Evolutionary conservation across 352 stramenopile species (phyloP).

Genomic region (Globisporangium canariense): DNA sequence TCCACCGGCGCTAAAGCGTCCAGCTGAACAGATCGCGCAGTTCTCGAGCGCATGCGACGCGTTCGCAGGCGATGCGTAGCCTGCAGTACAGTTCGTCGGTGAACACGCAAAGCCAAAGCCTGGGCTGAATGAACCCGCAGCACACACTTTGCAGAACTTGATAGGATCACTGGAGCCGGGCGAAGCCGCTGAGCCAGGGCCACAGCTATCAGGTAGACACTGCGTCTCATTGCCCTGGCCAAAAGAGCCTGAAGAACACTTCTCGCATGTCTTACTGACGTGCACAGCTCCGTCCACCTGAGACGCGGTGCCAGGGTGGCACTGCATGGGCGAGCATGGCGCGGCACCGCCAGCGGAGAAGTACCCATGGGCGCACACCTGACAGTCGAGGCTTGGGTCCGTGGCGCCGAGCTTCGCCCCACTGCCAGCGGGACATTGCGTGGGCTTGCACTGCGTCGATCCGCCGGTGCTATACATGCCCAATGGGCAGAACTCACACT

Average conservation of each 20-base stretch:
- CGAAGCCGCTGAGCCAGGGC: conserved; percentile 24
- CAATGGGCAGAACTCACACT: conserved; percentile 34
- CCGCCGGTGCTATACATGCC: conserved; percentile 37
- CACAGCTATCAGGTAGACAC: conserved; percentile 28
- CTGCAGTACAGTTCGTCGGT: conserved; percentile 23
- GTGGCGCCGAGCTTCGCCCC: conserved; percentile 27
- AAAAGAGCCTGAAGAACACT: conserved; percentile 31
- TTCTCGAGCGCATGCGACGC: conserved; percentile 26
- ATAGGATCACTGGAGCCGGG: conserved; percentile 26
- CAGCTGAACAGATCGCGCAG: conserved; percentile 27
- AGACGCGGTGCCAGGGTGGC: conserved; percentile 27
- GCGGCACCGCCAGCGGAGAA: conserved; percentile 34
- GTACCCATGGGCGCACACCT: conserved; percentile 27
- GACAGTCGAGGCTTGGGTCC: conserved; percentile 21
- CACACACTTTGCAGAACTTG: conserved; percentile 31
- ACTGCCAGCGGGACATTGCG: conserved; percentile 30
- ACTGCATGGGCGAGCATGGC: conserved; percentile 31
- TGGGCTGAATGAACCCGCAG: conserved; percentile 29
- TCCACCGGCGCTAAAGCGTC: conserved; percentile 31
- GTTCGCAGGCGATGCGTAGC: conserved; percentile 23
- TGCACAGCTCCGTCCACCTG: conserved; percentile 16
- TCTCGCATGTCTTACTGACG: conserved; percentile 21
- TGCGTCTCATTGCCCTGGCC: conserved; percentile 31
- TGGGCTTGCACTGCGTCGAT: conserved; percentile 31
- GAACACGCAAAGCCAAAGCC: conserved; percentile 27